Conservation (phyloP, 2,329 filamentous ascomycete species). For the Aspergillus brasiliensis region DNA sequence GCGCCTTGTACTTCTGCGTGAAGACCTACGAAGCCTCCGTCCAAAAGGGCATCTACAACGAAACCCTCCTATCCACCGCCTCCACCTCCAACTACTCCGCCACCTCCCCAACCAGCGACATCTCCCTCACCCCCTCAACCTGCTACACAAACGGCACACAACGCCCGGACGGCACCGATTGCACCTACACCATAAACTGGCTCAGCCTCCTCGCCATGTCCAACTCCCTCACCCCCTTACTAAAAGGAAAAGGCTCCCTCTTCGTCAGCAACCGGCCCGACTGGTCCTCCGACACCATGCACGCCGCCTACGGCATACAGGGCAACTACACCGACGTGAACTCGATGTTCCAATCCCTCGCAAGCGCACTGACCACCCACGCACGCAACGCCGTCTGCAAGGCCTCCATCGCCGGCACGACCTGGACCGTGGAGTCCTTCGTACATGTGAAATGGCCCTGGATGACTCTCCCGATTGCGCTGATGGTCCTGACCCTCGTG, state of each 20-base stretch:
- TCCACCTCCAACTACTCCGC: constrained; percentile 18
- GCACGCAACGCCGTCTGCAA: constrained; percentile 24
- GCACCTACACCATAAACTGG: constrained; percentile 24
- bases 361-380: constrained; percentile 21
- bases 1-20: constrained; percentile 27
- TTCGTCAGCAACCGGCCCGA: constrained; percentile 23
- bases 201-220: constrained; percentile 21
- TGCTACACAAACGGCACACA: constrained; percentile 26
- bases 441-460: constrained; percentile 28
- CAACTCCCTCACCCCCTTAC: constrained; percentile 21
- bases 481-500: constrained; percentile 47
- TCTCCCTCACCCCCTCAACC: constrained; percentile 19
- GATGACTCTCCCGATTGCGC: constrained; percentile 21
- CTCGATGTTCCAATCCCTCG: constrained; percentile 21
- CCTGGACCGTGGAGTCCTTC: constrained; percentile 25
- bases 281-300: constrained; percentile 23
- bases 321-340: constrained; percentile 25
- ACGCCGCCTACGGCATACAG: constrained; percentile 22
- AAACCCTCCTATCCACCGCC: constrained; percentile 15
- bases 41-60: constrained; percentile 19
- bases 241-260: constrained; percentile 21
- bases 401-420: constrained; percentile 15
- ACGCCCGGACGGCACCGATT: constrained; percentile 12
- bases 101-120: background rate
- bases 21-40: constrained; percentile 24